phyloP scores from a whole-genome alignment of 768 basidiomycete species.

The Suillus hirtellus region DNA sequence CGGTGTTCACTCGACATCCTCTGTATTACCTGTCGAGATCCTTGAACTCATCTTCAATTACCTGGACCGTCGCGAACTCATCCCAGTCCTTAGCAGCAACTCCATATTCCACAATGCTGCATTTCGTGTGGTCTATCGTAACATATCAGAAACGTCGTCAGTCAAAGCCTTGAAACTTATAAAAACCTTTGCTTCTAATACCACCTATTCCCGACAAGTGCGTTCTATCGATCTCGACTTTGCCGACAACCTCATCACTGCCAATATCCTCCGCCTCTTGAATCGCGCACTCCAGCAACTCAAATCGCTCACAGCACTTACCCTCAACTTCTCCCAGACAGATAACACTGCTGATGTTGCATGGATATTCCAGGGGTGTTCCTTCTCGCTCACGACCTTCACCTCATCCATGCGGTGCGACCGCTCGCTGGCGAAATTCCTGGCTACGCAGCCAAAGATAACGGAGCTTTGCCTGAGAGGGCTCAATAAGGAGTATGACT shows the following conservation, averaged over 20 bases:
- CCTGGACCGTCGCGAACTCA: constrained; percentile 29
- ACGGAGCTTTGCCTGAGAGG: constrained; percentile 58
- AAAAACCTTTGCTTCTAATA: constrained; percentile 39
- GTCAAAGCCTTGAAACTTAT: constrained; percentile 38
- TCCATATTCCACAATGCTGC: constrained; percentile 29
- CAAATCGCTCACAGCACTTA: constrained; percentile 40
- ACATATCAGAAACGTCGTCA: constrained; percentile 36
- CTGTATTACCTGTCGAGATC: constrained; percentile 37
- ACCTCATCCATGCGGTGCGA: constrained; percentile 60
- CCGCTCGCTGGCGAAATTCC: constrained; percentile 46
- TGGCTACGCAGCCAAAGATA: constrained; percentile 50
- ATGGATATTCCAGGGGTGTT: constrained; percentile 49
- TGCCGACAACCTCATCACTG: constrained; percentile 37
- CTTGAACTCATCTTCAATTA: constrained; percentile 33
- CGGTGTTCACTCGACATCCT: not conserved
- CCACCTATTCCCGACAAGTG: constrained; percentile 41
- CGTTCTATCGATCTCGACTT: constrained; percentile 49
- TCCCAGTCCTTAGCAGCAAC: constrained; percentile 25
- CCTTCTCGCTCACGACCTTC: constrained; percentile 47
- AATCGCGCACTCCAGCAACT: constrained; percentile 43
- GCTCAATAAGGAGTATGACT: constrained; percentile 38
- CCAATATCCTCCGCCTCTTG: constrained; percentile 53
- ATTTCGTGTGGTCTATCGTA: constrained; percentile 37
- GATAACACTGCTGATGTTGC: constrained; percentile 38
- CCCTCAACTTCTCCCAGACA: constrained; percentile 47